phyloP scores from a whole-genome alignment of 1,139 yeast species.

The Suhomyces kunorum region DNA sequence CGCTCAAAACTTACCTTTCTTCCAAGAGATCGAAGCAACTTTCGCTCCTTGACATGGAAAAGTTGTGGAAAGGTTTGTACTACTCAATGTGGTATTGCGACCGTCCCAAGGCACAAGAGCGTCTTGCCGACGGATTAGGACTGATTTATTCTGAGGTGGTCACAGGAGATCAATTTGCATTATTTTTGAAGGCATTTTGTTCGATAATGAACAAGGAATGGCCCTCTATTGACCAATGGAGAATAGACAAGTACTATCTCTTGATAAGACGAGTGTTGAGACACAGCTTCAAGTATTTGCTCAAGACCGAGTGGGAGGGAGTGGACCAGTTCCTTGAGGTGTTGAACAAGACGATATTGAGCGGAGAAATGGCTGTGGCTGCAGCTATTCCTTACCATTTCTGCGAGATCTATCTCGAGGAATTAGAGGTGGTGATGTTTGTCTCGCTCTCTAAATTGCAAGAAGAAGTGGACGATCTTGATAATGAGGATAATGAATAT shows the following conservation, averaged over 20 bases:
- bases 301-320: conserved; percentile 52
- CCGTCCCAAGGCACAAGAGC: conserved; percentile 87
- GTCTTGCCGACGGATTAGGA: conserved; percentile 75
- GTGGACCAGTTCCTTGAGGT: conserved; percentile 49
- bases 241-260: conserved; percentile 82
- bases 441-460: conserved; percentile 43
- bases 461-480: conserved; percentile 41
- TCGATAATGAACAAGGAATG: conserved; percentile 76
- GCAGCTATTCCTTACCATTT: conserved; percentile 83
- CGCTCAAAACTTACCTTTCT: conserved; percentile 61
- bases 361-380: conserved; percentile 62
- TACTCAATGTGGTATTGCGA: conserved; percentile 97
- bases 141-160: conserved; percentile 53
- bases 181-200: conserved; percentile 82
- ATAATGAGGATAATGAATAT: conserved; percentile 28
- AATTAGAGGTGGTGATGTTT: conserved; percentile 67
- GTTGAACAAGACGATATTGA: conserved; percentile 41
- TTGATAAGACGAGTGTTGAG: conserved; percentile 75
- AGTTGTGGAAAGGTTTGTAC: conserved; percentile 92
- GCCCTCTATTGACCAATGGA: conserved; percentile 81
- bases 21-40: conserved; percentile 33
- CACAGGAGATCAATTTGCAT: conserved; percentile 40
- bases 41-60: conserved; percentile 59
- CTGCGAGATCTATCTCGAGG: conserved; percentile 82
- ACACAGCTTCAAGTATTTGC: conserved; percentile 61